Base-by-base conservation (phyloP, 768 basidiomycete species). In the Tulasnella sp. region DNA sequence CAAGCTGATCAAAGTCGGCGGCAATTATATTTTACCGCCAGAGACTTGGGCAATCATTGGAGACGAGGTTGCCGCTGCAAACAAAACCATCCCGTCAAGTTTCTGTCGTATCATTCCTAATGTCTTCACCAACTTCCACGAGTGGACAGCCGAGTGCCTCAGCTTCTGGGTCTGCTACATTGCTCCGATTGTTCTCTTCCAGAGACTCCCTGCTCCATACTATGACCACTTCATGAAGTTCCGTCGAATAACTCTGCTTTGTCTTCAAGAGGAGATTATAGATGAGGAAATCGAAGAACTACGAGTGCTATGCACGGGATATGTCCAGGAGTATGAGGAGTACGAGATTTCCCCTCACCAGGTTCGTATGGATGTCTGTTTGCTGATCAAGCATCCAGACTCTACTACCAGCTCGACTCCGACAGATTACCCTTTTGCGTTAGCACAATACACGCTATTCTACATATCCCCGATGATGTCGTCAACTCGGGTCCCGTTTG, bases 41-140 rank as follows among this genome's bases (percentile, higher is more conserved):
- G 67, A 74, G 0, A 78, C 84, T 1, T 85, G 84, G 84, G 77
- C 83, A n/a, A 80, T 78, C 0, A 80, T 86, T 52, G 81, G 83
- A 0, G 66, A 73, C 3, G 82, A 78, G 37, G 81, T 80, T 0
- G 79, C 78, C 0, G 47, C n/a, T 29, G 75, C 81, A 16, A 80
- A 81, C 0, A 63, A 72, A 4, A 81, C 80, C 0, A 83, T 84
- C 41, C 84, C 84, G 0, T 80, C 59, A 1, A 79, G 77, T 0
- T 80, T 81, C 75, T 81, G 81, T 32, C 34, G 70, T 26, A 77
- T 77, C 1, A 75, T 80, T 0, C 82, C 80, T 0, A 79, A 84
- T 68, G 71, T 83, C 52, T 76, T 76, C 1, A 75, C 70, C 22
- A 80, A 81, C 47, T 66, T 74, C 8, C 39, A 62, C 0, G 67